These are phyloP conservation scores for Cryphonectria parasitica DNA, from an alignment of 2,329 filamentous ascomycete species.

Conservation along the genomic window DNA sequence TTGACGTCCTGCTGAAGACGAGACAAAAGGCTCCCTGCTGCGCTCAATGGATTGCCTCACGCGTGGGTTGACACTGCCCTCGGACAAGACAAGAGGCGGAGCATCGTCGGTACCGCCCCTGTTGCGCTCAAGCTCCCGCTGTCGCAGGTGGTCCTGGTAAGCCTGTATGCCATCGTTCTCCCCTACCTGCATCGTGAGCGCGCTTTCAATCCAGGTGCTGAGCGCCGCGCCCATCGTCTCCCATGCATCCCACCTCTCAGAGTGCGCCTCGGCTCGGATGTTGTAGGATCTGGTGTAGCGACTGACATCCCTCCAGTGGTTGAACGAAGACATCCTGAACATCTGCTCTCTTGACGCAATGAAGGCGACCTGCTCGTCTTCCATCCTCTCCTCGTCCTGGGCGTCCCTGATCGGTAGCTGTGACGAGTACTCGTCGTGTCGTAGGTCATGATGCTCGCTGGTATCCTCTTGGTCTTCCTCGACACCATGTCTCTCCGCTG, in stretches of 20 bases:
- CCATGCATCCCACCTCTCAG: conserved; percentile 28
- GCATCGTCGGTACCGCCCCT: conserved; percentile 8
- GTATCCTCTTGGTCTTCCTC: conserved; percentile 3
- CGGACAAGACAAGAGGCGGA: conserved; percentile 8
- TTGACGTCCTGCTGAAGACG: conserved; percentile 15
- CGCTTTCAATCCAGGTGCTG: conserved; percentile 49
- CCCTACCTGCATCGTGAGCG: conserved; percentile 28
- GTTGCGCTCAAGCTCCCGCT: conserved; percentile 20
- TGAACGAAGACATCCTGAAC: conserved; percentile 29
- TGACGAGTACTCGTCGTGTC: conserved; percentile 25
- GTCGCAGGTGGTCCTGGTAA: conserved; percentile 28
- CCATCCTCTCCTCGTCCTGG: conserved; percentile 22
- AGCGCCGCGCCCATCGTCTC: conserved; percentile 28
- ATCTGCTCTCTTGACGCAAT: conserved; percentile 27
- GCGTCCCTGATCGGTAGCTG: conserved; percentile 23
- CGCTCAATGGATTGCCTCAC: conserved; percentile 28
- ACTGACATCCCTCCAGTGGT: conserved; percentile 25
- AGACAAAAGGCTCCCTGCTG: conserved; percentile 5
- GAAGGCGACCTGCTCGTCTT: conserved; percentile 23
- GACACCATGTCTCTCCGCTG: not conserved
- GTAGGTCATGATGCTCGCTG: conserved; percentile 25
- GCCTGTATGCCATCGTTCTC: conserved; percentile 28
- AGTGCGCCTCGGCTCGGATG: conserved; percentile 25
- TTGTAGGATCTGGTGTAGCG: conserved; percentile 19
- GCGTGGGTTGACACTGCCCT: conserved; percentile 24